Evolutionary conservation across 768 basidiomycete species (phyloP).

Genomic region (Dioszegia hungarica): DNA sequence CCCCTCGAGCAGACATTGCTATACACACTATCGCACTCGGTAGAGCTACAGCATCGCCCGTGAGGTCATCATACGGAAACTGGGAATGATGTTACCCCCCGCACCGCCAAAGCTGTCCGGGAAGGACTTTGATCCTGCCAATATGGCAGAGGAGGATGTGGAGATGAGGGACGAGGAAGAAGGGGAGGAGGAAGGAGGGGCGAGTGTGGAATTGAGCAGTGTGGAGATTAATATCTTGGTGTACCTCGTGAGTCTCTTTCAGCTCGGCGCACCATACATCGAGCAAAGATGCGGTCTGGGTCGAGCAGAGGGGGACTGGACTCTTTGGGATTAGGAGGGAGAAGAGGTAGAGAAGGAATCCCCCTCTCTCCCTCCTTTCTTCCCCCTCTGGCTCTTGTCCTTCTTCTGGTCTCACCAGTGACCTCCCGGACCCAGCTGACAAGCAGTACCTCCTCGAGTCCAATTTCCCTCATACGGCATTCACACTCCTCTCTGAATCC

Average conservation of each 20-base stretch:
- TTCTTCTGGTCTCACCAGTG: not conserved
- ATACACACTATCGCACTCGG: no score
- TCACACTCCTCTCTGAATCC: conserved; percentile 41
- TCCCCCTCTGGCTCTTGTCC: not conserved
- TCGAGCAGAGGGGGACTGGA: no score
- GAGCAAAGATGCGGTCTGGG: no score
- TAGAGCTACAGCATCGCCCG: no score
- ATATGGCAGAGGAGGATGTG: conserved; percentile 12
- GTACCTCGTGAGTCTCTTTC: conserved; percentile 33
- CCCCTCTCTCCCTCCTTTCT: not conserved
- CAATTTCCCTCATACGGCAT: conserved; percentile 45
- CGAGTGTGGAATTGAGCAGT: conserved; percentile 24
- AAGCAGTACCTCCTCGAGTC: conserved; percentile 45
- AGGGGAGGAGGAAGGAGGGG: conserved; percentile 2
- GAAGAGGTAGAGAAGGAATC: not conserved
- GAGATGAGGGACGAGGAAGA: conserved; percentile 14
- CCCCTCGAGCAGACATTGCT: no score
- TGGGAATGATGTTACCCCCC: conserved; percentile 23
- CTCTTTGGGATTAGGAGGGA: not conserved
- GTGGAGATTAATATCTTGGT: conserved; percentile 46
- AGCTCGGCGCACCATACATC: no score
- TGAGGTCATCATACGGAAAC: not conserved
- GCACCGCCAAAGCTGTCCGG: conserved; percentile 20
- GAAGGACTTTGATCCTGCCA: conserved; percentile 31
- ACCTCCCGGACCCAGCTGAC: not conserved